Evolutionary conservation across 2,329 filamentous ascomycete genomes (phyloP).

Genomic region (Penicillium sp.): DNA sequence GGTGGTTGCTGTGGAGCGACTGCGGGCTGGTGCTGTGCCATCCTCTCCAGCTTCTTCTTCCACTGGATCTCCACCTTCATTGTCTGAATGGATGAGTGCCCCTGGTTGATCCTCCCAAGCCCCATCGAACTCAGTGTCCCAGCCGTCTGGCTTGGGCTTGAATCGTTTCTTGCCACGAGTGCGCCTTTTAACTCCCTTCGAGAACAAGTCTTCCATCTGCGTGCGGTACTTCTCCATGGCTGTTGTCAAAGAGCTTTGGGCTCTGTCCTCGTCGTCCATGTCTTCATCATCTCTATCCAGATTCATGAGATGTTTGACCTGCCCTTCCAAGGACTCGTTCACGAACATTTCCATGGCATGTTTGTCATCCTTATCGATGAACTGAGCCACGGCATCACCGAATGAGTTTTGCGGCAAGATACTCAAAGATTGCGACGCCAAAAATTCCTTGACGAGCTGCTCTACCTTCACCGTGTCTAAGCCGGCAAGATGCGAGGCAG

Average conservation of each 20-base stretch:
- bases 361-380: slow-evolving; percentile 92
- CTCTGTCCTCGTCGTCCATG: slow-evolving; percentile 60
- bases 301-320: slow-evolving; percentile 63
- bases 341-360: slow-evolving; percentile 82
- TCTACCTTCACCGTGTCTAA: slow-evolving; percentile 81
- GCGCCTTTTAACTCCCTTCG: slow-evolving; percentile 56
- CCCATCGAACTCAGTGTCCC: slow-evolving; percentile 87
- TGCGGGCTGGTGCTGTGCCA: slow-evolving; percentile 34
- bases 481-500: slow-evolving; percentile 54
- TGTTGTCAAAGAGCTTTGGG: slow-evolving; percentile 63
- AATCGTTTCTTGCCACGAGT: slow-evolving; percentile 51
- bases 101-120: slow-evolving; percentile 75
- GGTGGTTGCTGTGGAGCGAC: slow-evolving; percentile 34
- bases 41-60: slow-evolving; percentile 46
- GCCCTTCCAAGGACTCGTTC: slow-evolving; percentile 61
- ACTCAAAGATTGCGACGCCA: slow-evolving; percentile 79
- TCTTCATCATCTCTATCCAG: slow-evolving; percentile 63
- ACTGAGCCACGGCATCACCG: slow-evolving; percentile 85
- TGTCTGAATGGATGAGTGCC: slow-evolving; percentile 53
- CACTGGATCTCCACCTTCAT: slow-evolving; percentile 44
- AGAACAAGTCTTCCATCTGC: slow-evolving; percentile 65
- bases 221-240: slow-evolving; percentile 68
- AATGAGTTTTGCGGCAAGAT: slow-evolving; percentile 91
- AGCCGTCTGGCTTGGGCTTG: slow-evolving; percentile 70
- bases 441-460: slow-evolving; percentile 78